Base-by-base conservation (phyloP, 768 basidiomycete species). In the Psilocybe tampanensis region DNA sequence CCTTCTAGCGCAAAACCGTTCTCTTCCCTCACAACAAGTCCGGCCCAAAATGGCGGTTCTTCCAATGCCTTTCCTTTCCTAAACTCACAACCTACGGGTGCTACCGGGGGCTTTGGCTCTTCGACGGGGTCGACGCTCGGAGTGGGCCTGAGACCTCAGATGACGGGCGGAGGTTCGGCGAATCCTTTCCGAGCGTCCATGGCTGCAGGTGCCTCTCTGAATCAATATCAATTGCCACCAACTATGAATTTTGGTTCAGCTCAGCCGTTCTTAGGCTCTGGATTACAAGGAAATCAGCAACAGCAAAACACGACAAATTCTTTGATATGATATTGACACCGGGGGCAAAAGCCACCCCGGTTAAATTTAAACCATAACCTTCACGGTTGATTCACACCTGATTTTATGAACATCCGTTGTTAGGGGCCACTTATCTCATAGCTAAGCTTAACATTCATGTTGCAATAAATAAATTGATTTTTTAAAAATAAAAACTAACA, bases 111-210 rank as follows among this genome's bases (percentile, higher is more conserved):
- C 18, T 77, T 81, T 52, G 61, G 76, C 24, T 44, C 72, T 8
- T 65, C 69, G 36, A 64, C 65, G 51, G 67, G 69, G 13, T 72
- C 74, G 4, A 69, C 73, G 0, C 56, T 80, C n/a, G 84, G 83
- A 23, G 73, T 76, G 36, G 80, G 82, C 18, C 73, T 88, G 26
- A 74, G 86, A 47, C 83, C 86, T 13, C 86, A 89, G 64, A 78
- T 80, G 60, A 89, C 86, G 19, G 86, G 86, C 4, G 86, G 84
- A 42, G 79, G 80, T 15, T 71, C 72, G 34, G 82, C 82, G 3
- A 88, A 87, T 57, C 86, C 86, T n/a, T 88, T 88, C 70, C 79
- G 86, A 50, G 80, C 82, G 11, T 86, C 86, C 2, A 85, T 85
- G 83, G 74, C 74, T 53, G 63, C 63, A 41, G 69, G 66, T 47